Evolutionary conservation across 140 eudicot genomes (phyloP).

Genomic region (Anethum foeniculum): DNA sequence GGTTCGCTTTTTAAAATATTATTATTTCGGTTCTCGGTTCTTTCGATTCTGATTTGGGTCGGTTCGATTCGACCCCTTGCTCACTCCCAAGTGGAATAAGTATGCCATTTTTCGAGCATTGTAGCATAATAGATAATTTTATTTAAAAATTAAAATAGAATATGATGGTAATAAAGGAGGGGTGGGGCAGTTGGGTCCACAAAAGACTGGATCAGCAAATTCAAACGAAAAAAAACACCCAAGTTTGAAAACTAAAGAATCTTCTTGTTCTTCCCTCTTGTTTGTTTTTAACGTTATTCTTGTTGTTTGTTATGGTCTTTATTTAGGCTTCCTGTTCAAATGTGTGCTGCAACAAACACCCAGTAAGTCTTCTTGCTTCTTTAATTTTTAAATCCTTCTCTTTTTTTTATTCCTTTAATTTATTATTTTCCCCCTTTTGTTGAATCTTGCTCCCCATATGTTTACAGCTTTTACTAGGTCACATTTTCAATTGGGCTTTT

Average conservation of each 20-base stretch:
- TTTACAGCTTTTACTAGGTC: conserved; percentile 9
- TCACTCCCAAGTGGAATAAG: no score
- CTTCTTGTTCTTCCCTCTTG: background rate
- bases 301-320: background rate
- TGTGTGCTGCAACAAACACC: conserved; percentile 8
- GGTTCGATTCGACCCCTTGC: no score
- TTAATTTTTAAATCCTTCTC: background rate
- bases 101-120: no score
- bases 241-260: background rate
- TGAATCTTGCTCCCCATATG: conserved; percentile 2
- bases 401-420: background rate
- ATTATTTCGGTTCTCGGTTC: no score
- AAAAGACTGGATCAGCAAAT: background rate
- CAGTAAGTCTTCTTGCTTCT: conserved; percentile 6
- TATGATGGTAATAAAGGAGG: background rate
- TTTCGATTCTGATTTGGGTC: no score
- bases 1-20: no score
- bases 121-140: no score
- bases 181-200: conserved; percentile 6
- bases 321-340: conserved; percentile 1
- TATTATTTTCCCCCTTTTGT: conserved; percentile 9
- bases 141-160: no score
- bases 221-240: background rate
- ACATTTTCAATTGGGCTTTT: background rate
- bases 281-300: conserved; percentile 2